phyloP scores from a whole-genome alignment of 2,329 filamentous ascomycete genomes.

The Sarocladiaceae sp. region DNA sequence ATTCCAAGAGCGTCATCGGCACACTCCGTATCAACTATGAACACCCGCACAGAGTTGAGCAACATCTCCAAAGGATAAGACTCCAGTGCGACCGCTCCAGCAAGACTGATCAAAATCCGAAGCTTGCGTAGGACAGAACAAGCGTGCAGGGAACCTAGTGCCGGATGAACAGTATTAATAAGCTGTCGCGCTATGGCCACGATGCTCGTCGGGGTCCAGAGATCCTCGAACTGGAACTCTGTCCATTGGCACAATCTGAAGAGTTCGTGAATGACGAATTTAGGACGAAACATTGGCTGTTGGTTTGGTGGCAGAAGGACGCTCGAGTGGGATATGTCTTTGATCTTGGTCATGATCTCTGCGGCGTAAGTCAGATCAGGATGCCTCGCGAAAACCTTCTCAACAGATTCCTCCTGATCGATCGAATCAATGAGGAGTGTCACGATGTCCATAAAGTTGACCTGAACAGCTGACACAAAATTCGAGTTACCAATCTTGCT shows the following conservation, averaged over 20 bases:
- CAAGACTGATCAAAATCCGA: slow-evolving; percentile 73
- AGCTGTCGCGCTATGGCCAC: slow-evolving; percentile 72
- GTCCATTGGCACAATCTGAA: slow-evolving; percentile 72
- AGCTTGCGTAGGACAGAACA: slow-evolving; percentile 85
- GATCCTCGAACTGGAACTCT: slow-evolving; percentile 55
- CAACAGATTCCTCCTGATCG: slow-evolving; percentile 71
- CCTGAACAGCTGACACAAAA: slow-evolving; percentile 60
- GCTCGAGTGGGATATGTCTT: slow-evolving; percentile 60
- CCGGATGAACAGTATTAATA: slow-evolving; percentile 75
- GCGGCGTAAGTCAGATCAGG: slow-evolving; percentile 56
- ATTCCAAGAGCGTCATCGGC: slow-evolving; percentile 87
- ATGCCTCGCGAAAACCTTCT: slow-evolving; percentile 61
- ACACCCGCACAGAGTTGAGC: slow-evolving; percentile 72
- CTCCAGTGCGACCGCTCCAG: slow-evolving; percentile 65
- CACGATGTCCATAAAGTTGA: slow-evolving; percentile 73
- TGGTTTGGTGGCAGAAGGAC: slow-evolving; percentile 69
- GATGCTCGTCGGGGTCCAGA: slow-evolving; percentile 76
- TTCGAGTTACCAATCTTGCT: slow-evolving; percentile 63
- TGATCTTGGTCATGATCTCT: slow-evolving; percentile 65
- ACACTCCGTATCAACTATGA: slow-evolving; percentile 79
- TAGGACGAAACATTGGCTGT: slow-evolving; percentile 81
- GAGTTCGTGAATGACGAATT: slow-evolving; percentile 71
- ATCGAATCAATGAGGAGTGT: slow-evolving; percentile 72
- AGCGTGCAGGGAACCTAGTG: slow-evolving; percentile 80
- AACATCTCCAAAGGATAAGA: slow-evolving; percentile 90